Conservation (phyloP, 305 asterid species). For the Fraxinus sp. region DNA sequence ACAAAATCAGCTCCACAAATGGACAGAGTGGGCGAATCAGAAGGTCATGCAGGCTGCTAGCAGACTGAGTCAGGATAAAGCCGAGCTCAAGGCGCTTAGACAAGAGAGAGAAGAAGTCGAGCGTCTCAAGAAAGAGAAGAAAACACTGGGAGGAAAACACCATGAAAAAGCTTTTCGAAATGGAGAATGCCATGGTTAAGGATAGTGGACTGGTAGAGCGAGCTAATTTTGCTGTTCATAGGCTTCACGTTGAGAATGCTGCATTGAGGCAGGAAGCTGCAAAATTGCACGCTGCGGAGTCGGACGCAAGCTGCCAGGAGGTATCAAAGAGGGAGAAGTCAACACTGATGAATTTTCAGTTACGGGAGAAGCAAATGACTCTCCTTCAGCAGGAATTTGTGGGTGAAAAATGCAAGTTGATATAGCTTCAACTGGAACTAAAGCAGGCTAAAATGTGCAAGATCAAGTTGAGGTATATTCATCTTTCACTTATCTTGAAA, state of each 20-base stretch:
- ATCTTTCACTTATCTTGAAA: constrained; percentile 9
- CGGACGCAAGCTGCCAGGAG: constrained; percentile 76
- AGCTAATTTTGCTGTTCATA: constrained; percentile 64
- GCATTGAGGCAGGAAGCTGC: constrained; percentile 67
- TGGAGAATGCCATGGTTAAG: constrained; percentile 78
- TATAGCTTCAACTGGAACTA: constrained; percentile 51
- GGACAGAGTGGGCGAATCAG: constrained; percentile 99
- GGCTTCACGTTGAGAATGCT: constrained; percentile 71
- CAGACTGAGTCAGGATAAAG: constrained; percentile 79
- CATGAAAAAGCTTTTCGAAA: constrained; percentile 73
- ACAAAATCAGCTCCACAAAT: constrained; percentile 79
- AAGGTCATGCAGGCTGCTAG: constrained; percentile 94
- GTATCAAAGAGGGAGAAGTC: constrained; percentile 73
- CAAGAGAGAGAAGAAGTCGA: constrained; percentile 91
- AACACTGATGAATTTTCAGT: constrained; percentile 59
- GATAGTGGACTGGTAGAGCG: constrained; percentile 81
- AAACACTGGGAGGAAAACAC: constrained; percentile 67
- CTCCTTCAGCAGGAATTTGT: constrained; percentile 68
- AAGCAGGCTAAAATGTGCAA: constrained; percentile 52
- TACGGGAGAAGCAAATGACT: constrained; percentile 86
- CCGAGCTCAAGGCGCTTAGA: constrained; percentile 73
- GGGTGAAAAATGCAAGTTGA: constrained; percentile 51
- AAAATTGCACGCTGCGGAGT: constrained; percentile 58
- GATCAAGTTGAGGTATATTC: constrained; percentile 76
- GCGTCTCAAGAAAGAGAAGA: constrained; percentile 81